Percentiles rank a stretch among this genome's conserved stretches.
These are phyloP conservation scores for Exophiala viscosa DNA, from an alignment of 2,329 filamentous ascomycete species.

Conservation along the genomic window DNA sequence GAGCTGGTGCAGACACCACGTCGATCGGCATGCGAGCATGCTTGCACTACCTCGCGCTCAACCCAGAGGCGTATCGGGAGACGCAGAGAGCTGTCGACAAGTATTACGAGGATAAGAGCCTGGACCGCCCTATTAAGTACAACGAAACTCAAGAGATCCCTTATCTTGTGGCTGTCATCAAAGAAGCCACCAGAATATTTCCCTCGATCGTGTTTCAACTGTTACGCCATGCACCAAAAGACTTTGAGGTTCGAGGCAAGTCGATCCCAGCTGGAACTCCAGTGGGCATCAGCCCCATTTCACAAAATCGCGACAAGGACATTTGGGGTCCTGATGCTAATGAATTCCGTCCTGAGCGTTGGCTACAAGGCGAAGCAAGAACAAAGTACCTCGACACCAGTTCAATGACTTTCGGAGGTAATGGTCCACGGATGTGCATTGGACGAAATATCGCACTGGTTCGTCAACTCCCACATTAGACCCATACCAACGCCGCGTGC, in stretches of 20 bases:
- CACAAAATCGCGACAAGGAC: constrained; percentile 3
- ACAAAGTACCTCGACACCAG: neutral
- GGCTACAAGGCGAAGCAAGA: constrained; percentile 5
- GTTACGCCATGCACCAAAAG: neutral
- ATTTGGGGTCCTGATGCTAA: constrained; percentile 27
- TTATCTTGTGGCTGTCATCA: too few species aligned
- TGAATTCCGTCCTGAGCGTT: constrained; percentile 28
- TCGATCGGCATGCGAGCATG: too few species aligned
- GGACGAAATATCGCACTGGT: neutral
- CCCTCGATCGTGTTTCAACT: neutral
- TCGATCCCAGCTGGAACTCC: neutral
- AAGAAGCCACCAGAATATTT: too few species aligned
- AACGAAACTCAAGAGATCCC: too few species aligned
- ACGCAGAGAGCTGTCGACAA: too few species aligned
- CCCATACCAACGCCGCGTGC: too few species aligned
- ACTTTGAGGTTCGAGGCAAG: neutral
- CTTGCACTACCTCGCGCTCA: too few species aligned
- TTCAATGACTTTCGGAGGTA: neutral
- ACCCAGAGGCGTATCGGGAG: too few species aligned
- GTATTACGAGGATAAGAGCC: too few species aligned
- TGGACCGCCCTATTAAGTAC: too few species aligned
- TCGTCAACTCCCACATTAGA: too few species aligned
- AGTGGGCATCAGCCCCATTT: neutral
- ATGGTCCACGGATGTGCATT: neutral
- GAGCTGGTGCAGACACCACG: too few species aligned